Conservation (phyloP, 192 early-diverging fungal genomes). For the Gryganskiella cystojenkinii region DNA sequence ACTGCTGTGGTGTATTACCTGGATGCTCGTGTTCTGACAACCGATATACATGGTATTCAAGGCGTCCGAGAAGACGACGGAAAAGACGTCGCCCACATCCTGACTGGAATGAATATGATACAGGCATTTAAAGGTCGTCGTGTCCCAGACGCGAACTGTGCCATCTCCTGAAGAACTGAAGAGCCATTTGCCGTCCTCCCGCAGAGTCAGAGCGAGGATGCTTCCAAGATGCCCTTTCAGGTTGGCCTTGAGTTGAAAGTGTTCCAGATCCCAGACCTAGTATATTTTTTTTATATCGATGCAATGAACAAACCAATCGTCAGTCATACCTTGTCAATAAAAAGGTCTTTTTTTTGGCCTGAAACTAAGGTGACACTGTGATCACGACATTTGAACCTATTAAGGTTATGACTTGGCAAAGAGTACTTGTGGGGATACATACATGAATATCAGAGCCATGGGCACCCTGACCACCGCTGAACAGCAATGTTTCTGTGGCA, state of each 20-base stretch:
- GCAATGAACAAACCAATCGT: too few species aligned
- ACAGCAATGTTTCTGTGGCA: slow-evolving; percentile 64
- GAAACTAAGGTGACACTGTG: slow-evolving; percentile 4
- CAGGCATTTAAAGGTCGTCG: slow-evolving; percentile 64
- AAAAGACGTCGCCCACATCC: slow-evolving; percentile 78
- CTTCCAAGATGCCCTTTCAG: slow-evolving; percentile 64
- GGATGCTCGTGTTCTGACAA: slow-evolving; percentile 83
- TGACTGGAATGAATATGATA: slow-evolving; percentile 74
- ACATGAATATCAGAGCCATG: slow-evolving; percentile 67
- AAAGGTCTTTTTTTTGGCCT: not conserved
- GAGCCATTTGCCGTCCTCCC: slow-evolving; percentile 57
- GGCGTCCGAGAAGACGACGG: slow-evolving; percentile 66
- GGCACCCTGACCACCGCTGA: slow-evolving; percentile 75
- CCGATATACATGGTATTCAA: slow-evolving; percentile 73
- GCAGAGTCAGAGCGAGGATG: slow-evolving; percentile 58
- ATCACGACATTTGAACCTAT: slow-evolving; percentile 32
- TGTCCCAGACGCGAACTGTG: slow-evolving; percentile 77
- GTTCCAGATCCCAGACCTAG: slow-evolving; percentile 64
- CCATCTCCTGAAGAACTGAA: slow-evolving; percentile 76
- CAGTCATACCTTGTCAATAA: too few species aligned
- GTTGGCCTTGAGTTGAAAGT: slow-evolving; percentile 57
- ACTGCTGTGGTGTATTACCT: too few species aligned
- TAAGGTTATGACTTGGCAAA: too few species aligned
- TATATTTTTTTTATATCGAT: too few species aligned
- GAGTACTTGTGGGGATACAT: slow-evolving; percentile 11